Base-by-base conservation (phyloP, 1,139 yeast genomes). In the Taphrina pruni region DNA sequence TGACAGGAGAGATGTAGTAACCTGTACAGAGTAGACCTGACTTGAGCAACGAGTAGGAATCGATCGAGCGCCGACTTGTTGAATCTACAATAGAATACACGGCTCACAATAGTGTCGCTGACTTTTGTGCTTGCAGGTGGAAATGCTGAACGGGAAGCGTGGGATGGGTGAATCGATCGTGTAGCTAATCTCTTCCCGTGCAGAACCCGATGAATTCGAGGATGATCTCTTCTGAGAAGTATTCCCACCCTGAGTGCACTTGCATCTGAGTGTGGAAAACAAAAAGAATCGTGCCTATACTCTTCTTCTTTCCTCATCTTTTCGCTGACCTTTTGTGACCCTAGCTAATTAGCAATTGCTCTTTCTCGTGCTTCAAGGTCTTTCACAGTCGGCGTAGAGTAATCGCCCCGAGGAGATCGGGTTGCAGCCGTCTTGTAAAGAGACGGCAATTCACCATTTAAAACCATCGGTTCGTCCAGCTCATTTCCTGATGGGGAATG, bases 391-490 rank as follows among this genome's bases (percentile, higher is more conserved):
- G 43, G 62, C 62, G 62, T 8, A 58, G 62, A 58, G 54, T 35
- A 39, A 58, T 12, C 46, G 62, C 54, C 45, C 43, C 17, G 52
- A 26, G 43, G 26, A 43, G 62, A 58, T 43, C 43, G 17, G 54
- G 43, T 52, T 26, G 43, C 62, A 54, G 43, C 62, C 62, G 26
- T 54, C 4, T 26, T 26, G 4, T 26, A 26, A 26, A 26, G 32
- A 26, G 32, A 26, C 54, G 62, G 46, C 62, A 54, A 58, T 58
- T 45, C 62, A 58, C 62, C 62, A 64, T 64, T 26, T 64, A 64
- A 64, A 64, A 64, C 67, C 67, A 64, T 64, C 67, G 67, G 35
- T 54, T 64, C 67, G 67, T 64, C 67, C 38, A 14, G 45, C n/a
- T 64, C 61, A 54, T 43, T 54, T 21, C 36, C 43, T 11, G 26